Base-by-base conservation (phyloP, 495 filamentous ascomycete species). In the Collariella sp. region DNA sequence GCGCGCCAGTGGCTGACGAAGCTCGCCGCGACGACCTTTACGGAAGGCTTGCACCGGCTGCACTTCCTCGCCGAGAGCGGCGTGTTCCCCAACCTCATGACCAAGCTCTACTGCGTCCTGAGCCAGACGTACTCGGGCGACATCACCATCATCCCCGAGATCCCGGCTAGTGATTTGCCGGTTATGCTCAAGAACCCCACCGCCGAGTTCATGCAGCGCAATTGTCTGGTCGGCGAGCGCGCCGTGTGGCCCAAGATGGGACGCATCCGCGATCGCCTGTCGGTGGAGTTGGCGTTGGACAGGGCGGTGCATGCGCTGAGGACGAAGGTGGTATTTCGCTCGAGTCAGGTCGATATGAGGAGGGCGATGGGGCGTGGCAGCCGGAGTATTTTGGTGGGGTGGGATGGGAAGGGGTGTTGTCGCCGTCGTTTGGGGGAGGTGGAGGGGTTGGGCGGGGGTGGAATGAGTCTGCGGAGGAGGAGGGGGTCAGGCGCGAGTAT, bases 81-180 rank as follows among this genome's bases (percentile, higher is more conserved):
- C 46, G 71, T 95, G 46, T 89, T 94, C 58, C 87, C 87, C 20
- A 95, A 83, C 48, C 73, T 83, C 2, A 69, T 95, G 56, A 89
- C 83, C 31, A 96, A 96, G 62, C 72, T 81, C 7, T 79, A 83
- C 26, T 89, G 86, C 0, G 84, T 96, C 19, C 72, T 96, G 45
- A 89, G 83, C 57, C 91, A 96, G 61, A 88, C 85, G 57, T 96
- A 96, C 59, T 87, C 85, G 3, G 91, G 91, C n/a, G 89, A 96
- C 67, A 95, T 96, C 66, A 96, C 87, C 43, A 96, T 96, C 48
- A 79, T 95, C 46, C 91, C 91, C 0, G 81, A 87, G 50, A 85
- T 95, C 46, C 76, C 79, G 2, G 83, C 85, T 31, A 73, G 78
- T 5, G 83, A 94, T 56, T 82, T 95, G 33, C 87, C 84, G 3